Evolutionary conservation across 1,139 yeast genomes (phyloP), one percentile per base, ranked within the genome.

Genomic region (Pichia sp.): DNA sequence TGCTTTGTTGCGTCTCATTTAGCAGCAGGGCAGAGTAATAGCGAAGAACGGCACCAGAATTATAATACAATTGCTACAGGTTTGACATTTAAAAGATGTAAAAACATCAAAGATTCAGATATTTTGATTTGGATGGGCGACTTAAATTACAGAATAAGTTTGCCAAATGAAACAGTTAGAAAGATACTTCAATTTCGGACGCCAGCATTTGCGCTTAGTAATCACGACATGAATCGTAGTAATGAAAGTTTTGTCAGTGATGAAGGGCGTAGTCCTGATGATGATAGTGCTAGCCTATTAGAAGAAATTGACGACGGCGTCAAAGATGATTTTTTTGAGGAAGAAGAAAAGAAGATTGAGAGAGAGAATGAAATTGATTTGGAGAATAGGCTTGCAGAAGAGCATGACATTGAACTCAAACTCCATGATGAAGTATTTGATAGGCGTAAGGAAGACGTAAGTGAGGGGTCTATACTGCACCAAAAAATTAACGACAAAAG

Each of bases 101-200:
- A 73, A 59, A 77, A 79, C 29, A 81, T 92, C 38, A 79, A 79
- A 59, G 96, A 90, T 64, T 97, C 90, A 67, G 97, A 93, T 67
- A 82, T 85, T 42, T 80, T 90, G 4, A 76, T 95, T 8, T 93
- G 99, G 99, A 78, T 92, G 69, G 99, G 99, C 4, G 99, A 95
- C 70, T 87, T 95, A 69, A 95, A 95, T 68, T 95, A 87, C 71
- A 76, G 99, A 63, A 82, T 95, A 40, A 75, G 81, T 32, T 70
- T 90, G 62, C 79, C 88, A 0, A 90, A 88, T 67, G 96, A 87
- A 6, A 81, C 82, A 30, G 96, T 90, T 11, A 75, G 96, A 55
- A 67, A 72, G 6, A 69, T 82, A 55, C 77, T 92, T 32, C 72
- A 71, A 11, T 66, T 69, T 4, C 75, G 78, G 1, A 30, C 48